Conservation (phyloP, 768 basidiomycete genomes). For the Leccinum broughii region DNA sequence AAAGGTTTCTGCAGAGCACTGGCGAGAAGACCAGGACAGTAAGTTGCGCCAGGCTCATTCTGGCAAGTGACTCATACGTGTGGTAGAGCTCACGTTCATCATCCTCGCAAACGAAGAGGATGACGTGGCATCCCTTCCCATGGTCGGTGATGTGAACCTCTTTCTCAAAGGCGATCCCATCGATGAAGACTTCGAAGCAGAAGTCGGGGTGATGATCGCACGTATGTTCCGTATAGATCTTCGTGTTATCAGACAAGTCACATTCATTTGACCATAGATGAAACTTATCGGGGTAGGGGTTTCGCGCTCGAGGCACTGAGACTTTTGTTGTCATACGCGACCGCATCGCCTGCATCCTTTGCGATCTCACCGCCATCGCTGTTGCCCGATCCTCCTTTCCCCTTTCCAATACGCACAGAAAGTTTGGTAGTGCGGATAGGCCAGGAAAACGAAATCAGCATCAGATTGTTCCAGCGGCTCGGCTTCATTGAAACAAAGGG, state of each 20-base stretch:
- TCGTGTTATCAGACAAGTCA: not conserved
- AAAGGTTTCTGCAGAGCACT: conserved; percentile 55
- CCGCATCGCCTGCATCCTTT: conserved; percentile 38
- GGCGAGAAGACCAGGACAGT: conserved; percentile 88
- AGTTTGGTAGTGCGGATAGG: conserved; percentile 71
- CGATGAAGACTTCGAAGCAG: conserved; percentile 61
- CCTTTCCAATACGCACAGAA: conserved; percentile 44
- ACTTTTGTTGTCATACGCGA: conserved; percentile 69
- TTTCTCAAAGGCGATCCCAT: conserved; percentile 65
- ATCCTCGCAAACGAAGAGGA: conserved; percentile 52
- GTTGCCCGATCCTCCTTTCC: conserved; percentile 33
- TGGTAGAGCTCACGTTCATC: conserved; percentile 84
- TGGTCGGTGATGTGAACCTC: conserved; percentile 93
- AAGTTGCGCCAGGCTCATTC: not conserved
- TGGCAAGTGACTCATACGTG: conserved; percentile 1
- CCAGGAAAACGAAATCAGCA: conserved; percentile 65
- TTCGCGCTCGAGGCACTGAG: conserved; percentile 61
- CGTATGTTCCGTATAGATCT: conserved; percentile 40
- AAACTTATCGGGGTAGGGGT: conserved; percentile 66
- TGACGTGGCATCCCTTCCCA: conserved; percentile 44
- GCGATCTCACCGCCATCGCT: conserved; percentile 13
- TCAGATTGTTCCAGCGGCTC: conserved; percentile 70
- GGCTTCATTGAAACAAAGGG: conserved; percentile 71
- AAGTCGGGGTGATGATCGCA: conserved; percentile 93
- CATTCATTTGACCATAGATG: conserved; percentile 45